Percentiles rank a stretch among this genome's conserved stretches.
Conservation (phyloP, 208 protist species). For the Wallacemonas rigidus region DNA sequence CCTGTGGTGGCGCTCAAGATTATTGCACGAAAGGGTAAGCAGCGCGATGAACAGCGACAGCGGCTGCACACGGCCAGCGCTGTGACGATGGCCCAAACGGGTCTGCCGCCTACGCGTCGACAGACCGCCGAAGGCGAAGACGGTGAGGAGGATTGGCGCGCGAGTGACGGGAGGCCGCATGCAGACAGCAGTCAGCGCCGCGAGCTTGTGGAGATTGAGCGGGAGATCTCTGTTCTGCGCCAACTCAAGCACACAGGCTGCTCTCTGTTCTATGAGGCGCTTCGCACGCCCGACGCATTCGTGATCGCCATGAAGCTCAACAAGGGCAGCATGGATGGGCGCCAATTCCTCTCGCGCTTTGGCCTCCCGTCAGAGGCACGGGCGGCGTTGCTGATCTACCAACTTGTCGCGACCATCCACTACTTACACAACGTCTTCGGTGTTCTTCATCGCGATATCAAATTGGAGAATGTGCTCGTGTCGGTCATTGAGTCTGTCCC, state of each 20-base stretch:
- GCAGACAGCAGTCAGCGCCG: slow-evolving; percentile 17
- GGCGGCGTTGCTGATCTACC: slow-evolving; percentile 64
- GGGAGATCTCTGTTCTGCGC: slow-evolving; percentile 72
- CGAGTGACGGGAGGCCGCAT: background rate
- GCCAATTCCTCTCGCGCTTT: slow-evolving; percentile 61
- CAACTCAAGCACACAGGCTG: slow-evolving; percentile 71
- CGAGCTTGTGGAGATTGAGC: slow-evolving; percentile 70
- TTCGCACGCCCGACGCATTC: slow-evolving; percentile 76
- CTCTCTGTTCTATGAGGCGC: slow-evolving; percentile 67
- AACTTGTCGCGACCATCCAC: slow-evolving; percentile 70
- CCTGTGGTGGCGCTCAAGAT: slow-evolving; percentile 62
- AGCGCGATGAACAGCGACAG: slow-evolving; percentile 13
- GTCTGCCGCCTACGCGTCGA: background rate
- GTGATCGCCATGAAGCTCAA: slow-evolving; percentile 81
- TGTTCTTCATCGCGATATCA: slow-evolving; percentile 85
- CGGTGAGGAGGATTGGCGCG: background rate
- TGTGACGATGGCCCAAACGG: background rate
- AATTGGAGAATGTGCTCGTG: slow-evolving; percentile 79
- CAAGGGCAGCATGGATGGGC: slow-evolving; percentile 59
- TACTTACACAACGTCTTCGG: slow-evolving; percentile 74
- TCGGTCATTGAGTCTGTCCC: slow-evolving; percentile 42
- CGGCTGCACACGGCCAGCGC: background rate
- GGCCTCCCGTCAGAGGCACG: slow-evolving; percentile 62
- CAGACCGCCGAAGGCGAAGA: slow-evolving; percentile 8
- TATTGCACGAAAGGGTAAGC: slow-evolving; percentile 48